A percentile compares a stretch with the other conserved stretches of the same genome.
Conservation (phyloP, 2,329 filamentous ascomycete genomes). For the Apiospora saccharicola region DNA sequence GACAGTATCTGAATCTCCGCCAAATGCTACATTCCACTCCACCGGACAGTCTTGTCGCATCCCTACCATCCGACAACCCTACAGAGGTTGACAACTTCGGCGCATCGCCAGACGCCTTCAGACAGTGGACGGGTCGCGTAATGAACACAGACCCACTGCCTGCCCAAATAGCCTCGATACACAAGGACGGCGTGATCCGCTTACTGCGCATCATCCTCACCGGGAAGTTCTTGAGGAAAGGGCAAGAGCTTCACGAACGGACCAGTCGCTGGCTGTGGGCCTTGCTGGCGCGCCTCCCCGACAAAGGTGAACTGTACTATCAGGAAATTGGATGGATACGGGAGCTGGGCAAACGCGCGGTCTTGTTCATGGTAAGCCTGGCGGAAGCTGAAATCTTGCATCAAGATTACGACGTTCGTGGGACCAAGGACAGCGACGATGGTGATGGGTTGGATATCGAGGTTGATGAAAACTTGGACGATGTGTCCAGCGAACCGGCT, state of each 20-base stretch:
- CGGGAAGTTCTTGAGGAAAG: constrained; percentile 68
- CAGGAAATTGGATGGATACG: constrained; percentile 78
- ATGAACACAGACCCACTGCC: constrained; percentile 63
- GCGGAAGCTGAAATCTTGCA: constrained; percentile 59
- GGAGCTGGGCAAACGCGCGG: constrained; percentile 80
- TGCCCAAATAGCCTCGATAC: constrained; percentile 68
- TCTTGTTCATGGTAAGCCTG: constrained; percentile 63
- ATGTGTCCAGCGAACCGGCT: constrained; percentile 45
- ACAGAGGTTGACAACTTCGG: constrained; percentile 63
- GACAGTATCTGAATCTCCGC: constrained; percentile 72
- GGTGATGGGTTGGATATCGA: constrained; percentile 42
- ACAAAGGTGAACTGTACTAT: constrained; percentile 76
- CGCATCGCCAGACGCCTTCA: constrained; percentile 56
- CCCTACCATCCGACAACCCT: constrained; percentile 61
- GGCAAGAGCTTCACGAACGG: constrained; percentile 66
- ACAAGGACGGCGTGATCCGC: constrained; percentile 70
- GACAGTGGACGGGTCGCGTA: constrained; percentile 61
- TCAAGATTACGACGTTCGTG: constrained; percentile 49
- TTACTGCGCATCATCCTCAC: constrained; percentile 72
- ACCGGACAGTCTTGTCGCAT: constrained; percentile 58
- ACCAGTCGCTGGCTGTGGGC: constrained; percentile 89
- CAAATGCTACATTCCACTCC: constrained; percentile 63
- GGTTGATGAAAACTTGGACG: constrained; percentile 54
- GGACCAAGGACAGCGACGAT: constrained; percentile 37
- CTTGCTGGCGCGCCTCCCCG: constrained; percentile 76